Evolutionary conservation across 805 yeast genomes (phyloP).

Genomic region (Wickerhamiella parazyma): DNA sequence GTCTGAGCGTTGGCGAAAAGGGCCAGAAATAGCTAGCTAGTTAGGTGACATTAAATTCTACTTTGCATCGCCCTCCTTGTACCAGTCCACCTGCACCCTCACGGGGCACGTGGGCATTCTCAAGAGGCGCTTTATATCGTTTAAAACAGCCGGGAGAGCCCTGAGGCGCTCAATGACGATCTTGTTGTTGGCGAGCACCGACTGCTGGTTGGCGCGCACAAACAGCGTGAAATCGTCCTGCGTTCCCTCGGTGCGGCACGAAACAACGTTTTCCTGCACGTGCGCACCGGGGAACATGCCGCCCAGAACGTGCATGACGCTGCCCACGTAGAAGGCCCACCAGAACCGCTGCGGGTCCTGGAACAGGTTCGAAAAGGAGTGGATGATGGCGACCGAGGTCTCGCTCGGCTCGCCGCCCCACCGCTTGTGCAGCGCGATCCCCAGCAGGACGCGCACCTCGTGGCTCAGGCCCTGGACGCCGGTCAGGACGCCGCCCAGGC

Average conservation of each 20-base stretch:
- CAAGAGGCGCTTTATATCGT: background rate
- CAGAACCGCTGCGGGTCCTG: slow-evolving; percentile 33
- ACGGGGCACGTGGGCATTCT: background rate
- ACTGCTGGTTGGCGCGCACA: slow-evolving; percentile 16
- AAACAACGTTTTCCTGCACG: slow-evolving; percentile 36
- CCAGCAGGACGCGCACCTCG: slow-evolving; percentile 54
- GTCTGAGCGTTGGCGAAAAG: slow-evolving; percentile 29
- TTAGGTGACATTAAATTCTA: background rate
- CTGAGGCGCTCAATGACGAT: slow-evolving; percentile 13
- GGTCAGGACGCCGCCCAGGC: slow-evolving; percentile 60
- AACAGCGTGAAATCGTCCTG: slow-evolving; percentile 17
- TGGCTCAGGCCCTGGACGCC: slow-evolving; percentile 68
- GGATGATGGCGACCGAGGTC: slow-evolving; percentile 13
- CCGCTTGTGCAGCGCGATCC: slow-evolving; percentile 60
- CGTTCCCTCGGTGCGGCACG: slow-evolving; percentile 14
- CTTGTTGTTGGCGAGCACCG: slow-evolving; percentile 15
- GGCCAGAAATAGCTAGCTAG: background rate
- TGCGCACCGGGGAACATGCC: slow-evolving; percentile 76
- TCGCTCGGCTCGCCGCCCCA: slow-evolving; percentile 54
- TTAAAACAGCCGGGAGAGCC: background rate
- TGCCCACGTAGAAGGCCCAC: slow-evolving; percentile 65
- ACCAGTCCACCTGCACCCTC: slow-evolving; percentile 7
- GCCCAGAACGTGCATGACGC: slow-evolving; percentile 62
- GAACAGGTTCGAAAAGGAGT: slow-evolving; percentile 12
- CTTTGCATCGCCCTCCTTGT: background rate